These are phyloP conservation scores for Suillus brevipes DNA, from an alignment of 768 basidiomycete genomes.

Conservation along the genomic window DNA sequence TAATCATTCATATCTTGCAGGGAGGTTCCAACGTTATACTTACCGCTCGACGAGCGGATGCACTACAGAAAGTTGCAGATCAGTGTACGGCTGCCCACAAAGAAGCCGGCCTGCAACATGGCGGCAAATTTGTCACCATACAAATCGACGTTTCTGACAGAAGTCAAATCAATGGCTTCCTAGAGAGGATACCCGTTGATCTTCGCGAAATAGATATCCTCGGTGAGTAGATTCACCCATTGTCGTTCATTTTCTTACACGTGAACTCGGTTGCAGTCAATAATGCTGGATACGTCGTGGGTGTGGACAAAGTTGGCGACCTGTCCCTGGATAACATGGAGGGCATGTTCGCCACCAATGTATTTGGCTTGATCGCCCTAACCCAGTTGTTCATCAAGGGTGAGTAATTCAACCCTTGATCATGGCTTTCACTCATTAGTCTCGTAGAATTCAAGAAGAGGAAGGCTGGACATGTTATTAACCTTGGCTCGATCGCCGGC, in stretches of 20 bases:
- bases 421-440: slow-evolving; percentile 15
- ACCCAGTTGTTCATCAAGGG: slow-evolving; percentile 75
- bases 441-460: slow-evolving; percentile 71
- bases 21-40: slow-evolving; percentile 88
- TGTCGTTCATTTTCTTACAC: not conserved
- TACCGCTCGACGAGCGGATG: slow-evolving; percentile 75
- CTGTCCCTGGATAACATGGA: slow-evolving; percentile 78
- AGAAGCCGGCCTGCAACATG: slow-evolving; percentile 66
- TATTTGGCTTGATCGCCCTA: slow-evolving; percentile 81
- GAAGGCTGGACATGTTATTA: slow-evolving; percentile 87
- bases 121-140: slow-evolving; percentile 75
- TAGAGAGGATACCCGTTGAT: slow-evolving; percentile 68
- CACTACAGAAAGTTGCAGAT: slow-evolving; percentile 67
- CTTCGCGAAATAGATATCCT: slow-evolving; percentile 80
- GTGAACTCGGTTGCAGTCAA: slow-evolving; percentile 42
- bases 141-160: slow-evolving; percentile 82
- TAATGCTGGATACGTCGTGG: slow-evolving; percentile 89
- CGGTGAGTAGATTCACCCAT: slow-evolving; percentile 45
- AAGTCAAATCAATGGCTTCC: slow-evolving; percentile 64
- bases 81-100: slow-evolving; percentile 70
- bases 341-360: slow-evolving; percentile 79
- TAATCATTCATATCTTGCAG: slow-evolving; percentile 34
- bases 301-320: slow-evolving; percentile 83
- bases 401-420: slow-evolving; percentile 13
- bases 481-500: slow-evolving; percentile 92